These are phyloP conservation scores for Phaeotremella fagi DNA, from an alignment of 768 basidiomycete species.

Conservation along the genomic window DNA sequence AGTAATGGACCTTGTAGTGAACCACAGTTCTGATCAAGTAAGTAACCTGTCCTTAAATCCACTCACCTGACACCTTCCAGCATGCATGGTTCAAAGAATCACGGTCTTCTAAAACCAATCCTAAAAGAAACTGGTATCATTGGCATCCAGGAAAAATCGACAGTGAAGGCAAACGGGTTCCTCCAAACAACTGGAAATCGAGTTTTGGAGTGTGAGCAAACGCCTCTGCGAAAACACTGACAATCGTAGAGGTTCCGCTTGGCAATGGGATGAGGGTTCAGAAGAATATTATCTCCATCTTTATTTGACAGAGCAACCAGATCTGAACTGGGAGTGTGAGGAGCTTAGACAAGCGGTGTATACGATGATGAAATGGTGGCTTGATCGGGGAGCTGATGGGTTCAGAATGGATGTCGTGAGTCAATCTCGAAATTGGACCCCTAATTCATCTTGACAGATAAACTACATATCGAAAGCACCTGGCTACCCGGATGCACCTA, in stretches of 20 bases:
- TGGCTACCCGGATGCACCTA: constrained; percentile 62
- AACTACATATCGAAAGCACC: constrained; percentile 61
- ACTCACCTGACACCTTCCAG: too few relatives aligned
- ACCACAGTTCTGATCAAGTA: constrained; percentile 69
- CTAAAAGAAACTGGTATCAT: constrained; percentile 69
- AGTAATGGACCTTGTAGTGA: constrained; percentile 72
- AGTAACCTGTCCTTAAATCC: too few relatives aligned
- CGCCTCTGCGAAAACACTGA: too few relatives aligned
- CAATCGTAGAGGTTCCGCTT: constrained; percentile 60
- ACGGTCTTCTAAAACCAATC: constrained; percentile 53
- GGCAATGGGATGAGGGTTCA: constrained; percentile 63
- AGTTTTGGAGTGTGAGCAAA: too few relatives aligned
- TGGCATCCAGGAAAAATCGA: constrained; percentile 63
- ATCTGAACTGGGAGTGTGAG: constrained; percentile 70
- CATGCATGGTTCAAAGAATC: constrained; percentile 68
- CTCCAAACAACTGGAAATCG: constrained; percentile 71
- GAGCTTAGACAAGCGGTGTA: constrained; percentile 51
- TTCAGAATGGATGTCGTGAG: constrained; percentile 57
- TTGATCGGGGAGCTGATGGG: constrained; percentile 66
- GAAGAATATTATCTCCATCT: constrained; percentile 69
- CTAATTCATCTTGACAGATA: too few relatives aligned
- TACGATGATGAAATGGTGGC: constrained; percentile 66
- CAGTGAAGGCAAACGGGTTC: constrained; percentile 55
- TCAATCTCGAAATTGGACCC: too few relatives aligned
- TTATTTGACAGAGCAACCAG: constrained; percentile 64